These are phyloP conservation scores for Monilinia vaccinii-corymbosi DNA, from an alignment of 2,329 filamentous ascomycete genomes.

Conservation along the genomic window DNA sequence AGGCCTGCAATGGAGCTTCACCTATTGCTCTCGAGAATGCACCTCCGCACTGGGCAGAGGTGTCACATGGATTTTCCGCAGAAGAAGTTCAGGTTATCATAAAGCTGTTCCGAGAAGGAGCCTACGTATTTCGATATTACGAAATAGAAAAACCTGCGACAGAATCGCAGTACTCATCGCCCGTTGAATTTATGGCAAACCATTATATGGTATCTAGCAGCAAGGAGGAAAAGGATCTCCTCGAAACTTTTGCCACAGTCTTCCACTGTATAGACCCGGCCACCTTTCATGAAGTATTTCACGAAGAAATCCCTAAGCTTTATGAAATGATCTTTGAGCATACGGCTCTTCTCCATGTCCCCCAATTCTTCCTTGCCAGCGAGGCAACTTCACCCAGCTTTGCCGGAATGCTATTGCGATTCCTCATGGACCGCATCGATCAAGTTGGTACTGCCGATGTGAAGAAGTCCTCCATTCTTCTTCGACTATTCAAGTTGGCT, in stretches of 20 bases:
- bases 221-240: slow-evolving; percentile 92
- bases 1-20: slow-evolving; percentile 71
- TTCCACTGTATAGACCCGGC: slow-evolving; percentile 98
- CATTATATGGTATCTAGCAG: slow-evolving; percentile 90
- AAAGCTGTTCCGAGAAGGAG: slow-evolving; percentile 94
- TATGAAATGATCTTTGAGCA: slow-evolving; percentile 99
- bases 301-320: slow-evolving; percentile 90
- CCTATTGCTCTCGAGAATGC: slow-evolving; percentile 68
- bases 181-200: slow-evolving; percentile 87
- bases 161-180: slow-evolving; percentile 67
- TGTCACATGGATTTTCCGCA: slow-evolving; percentile 91
- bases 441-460: slow-evolving; percentile 89
- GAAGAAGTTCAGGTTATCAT: slow-evolving; percentile 96
- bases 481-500: slow-evolving; percentile 92
- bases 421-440: slow-evolving; percentile 92
- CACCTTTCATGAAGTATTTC: slow-evolving; percentile 97
- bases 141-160: slow-evolving; percentile 71
- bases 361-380: slow-evolving; percentile 97
- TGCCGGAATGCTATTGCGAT: slow-evolving; percentile 94
- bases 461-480: slow-evolving; percentile 82
- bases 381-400: slow-evolving; percentile 97
- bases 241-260: slow-evolving; percentile 96
- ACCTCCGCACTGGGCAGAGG: slow-evolving; percentile 86
- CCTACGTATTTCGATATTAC: slow-evolving; percentile 95
- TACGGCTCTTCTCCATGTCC: slow-evolving; percentile 84